A percentile compares a stretch with the other conserved stretches of the same genome.
Evolutionary conservation across 176 grass and related monocot genomes (phyloP).

Genomic region (Musa schizocarpa): DNA sequence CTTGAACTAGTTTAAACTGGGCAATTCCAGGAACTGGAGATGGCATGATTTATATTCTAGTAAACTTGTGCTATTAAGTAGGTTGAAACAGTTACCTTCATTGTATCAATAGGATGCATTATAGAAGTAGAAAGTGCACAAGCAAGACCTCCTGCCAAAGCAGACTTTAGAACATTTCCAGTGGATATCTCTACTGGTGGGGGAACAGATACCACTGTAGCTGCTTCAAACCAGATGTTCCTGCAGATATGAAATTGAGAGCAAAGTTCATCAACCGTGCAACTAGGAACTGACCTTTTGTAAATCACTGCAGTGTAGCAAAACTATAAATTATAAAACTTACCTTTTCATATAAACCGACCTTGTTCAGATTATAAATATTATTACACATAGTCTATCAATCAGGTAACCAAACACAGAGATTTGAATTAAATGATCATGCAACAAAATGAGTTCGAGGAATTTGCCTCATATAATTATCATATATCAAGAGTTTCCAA

Average conservation of each 20-base stretch:
- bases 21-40: neutral
- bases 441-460: neutral
- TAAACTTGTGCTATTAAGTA: neutral
- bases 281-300: neutral
- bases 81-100: conserved; percentile 49
- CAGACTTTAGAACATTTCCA: conserved; percentile 79
- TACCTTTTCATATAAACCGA: too few relatives aligned
- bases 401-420: neutral
- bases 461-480: neutral
- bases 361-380: neutral
- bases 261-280: neutral
- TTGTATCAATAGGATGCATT: conserved; percentile 88
- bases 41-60: neutral
- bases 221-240: conserved; percentile 98
- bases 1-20: too few relatives aligned
- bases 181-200: conserved; percentile 84
- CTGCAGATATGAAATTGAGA: conserved; percentile 36
- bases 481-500: neutral
- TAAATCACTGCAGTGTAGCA: too few relatives aligned
- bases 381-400: neutral
- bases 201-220: conserved; percentile 76
- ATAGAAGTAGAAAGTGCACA: conserved; percentile 86
- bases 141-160: conserved; percentile 95
- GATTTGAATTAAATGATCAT: neutral
- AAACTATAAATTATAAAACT: too few relatives aligned